These are phyloP conservation scores for Stagonosporopsis rhizophila DNA, from an alignment of 2,329 filamentous ascomycete species.

Conservation along the genomic window DNA sequence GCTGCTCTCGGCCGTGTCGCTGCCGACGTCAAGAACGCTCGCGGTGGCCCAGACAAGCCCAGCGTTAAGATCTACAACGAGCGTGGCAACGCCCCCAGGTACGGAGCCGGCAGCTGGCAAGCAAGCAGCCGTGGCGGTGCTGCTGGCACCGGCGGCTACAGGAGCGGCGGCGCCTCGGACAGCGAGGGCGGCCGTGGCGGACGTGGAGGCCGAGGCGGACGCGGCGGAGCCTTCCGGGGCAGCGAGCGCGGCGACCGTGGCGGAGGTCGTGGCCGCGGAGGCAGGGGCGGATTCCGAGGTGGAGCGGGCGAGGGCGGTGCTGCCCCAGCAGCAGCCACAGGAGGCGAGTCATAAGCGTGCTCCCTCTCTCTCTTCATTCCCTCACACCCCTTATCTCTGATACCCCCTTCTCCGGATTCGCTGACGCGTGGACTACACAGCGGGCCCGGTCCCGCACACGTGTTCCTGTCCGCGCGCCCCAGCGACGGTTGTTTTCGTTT, in stretches of 20 bases:
- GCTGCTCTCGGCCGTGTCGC: conserved; percentile 77
- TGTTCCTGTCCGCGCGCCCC: background rate
- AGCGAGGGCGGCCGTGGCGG: conserved; percentile 73
- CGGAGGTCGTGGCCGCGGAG: conserved; percentile 50
- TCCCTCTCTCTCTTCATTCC: conserved; percentile 19
- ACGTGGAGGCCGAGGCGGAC: conserved; percentile 57
- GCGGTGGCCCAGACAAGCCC: conserved; percentile 77
- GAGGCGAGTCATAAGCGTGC: conserved; percentile 46
- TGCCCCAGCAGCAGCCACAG: conserved; percentile 43
- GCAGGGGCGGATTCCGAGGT: conserved; percentile 36
- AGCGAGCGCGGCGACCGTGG: conserved; percentile 51
- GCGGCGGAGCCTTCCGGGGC: conserved; percentile 59
- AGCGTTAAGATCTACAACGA: conserved; percentile 84
- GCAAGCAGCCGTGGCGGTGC: conserved; percentile 69
- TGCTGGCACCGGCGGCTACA: conserved; percentile 74
- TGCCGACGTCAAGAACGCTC: conserved; percentile 76
- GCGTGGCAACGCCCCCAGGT: conserved; percentile 54
- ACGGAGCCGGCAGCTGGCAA: conserved; percentile 65
- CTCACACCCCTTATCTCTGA: conserved; percentile 33
- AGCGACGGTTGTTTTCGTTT: conserved; percentile 16
- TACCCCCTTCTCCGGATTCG: conserved; percentile 39
- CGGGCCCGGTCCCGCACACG: too few species aligned
- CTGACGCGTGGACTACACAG: conserved; percentile 18
- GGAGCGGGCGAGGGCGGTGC: conserved; percentile 46
- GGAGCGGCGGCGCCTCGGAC: conserved; percentile 79